Base-by-base conservation (phyloP, 129 eudicot genomes). In the Arctium minus region DNA sequence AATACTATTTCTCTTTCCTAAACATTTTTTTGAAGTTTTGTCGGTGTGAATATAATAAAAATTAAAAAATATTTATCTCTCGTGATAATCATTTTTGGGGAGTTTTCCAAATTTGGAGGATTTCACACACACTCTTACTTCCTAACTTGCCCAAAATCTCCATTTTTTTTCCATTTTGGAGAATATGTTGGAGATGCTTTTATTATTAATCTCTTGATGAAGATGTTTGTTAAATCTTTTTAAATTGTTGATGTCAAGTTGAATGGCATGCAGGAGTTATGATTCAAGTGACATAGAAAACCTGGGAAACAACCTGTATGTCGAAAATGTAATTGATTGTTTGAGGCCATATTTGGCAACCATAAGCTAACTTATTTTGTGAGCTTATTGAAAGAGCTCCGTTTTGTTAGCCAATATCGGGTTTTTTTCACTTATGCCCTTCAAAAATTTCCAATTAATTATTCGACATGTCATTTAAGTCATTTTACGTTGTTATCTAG, bases 221-320 rank as follows among this genome's bases (percentile, higher is more conserved):
- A 60, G 68, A n/a, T 17, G 27, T 17, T 60, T 17, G 8, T 60
- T 60, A 10, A 60, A 4, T 1, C 13, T 60, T 60, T 6, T 56
- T 56, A 56, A 56, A 10, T 50, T 50, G 64, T 50, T 50, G 13
- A 50, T 13, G 22, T 50, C 64, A 50, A 50, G 64, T 27, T 50
- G 64, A 72, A 17, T 48, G 82, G 44, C 12, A 32, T 79, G 74
- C 88, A 94, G 98, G 90, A 92, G 97, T 80, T 83, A 72, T 79
- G 97, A 88, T 81, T 85, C 90, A 35, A 87, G 88, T 64, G 96
- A 91, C 83, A 92, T 85, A 76, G 99, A 91, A 79, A 96, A 96
- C 36, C 99, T 98, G n/a, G 99, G 99, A 79, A 96, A 96, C 82
- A 96, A 93, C 80, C 75, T 96, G 99, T 96, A 85, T 83, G 75